Percentiles rank a stretch among this genome's conserved stretches.
Evolutionary conservation across 1,284 basidiomycete species (phyloP).

Genomic region (Pseudozyma flocculosa): DNA sequence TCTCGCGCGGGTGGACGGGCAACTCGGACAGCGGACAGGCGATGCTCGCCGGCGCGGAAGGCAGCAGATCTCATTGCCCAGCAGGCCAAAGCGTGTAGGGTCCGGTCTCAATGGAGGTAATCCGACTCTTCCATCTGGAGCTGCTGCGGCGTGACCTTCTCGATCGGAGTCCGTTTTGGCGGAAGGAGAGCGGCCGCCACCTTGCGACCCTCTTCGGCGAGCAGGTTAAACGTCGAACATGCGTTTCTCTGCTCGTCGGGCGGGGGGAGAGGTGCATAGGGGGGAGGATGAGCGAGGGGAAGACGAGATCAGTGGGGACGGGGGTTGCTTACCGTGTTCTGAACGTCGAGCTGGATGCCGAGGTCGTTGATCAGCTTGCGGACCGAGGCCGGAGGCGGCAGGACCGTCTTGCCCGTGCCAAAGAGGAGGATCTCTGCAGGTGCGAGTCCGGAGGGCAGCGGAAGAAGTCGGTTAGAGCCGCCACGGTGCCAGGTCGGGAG

Average conservation of each 20-base stretch:
- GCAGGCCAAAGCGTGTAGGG: too few species aligned
- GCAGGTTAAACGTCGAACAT: constrained; percentile 88
- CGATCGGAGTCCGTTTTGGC: constrained; percentile 4
- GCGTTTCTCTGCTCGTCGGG: constrained; percentile 73
- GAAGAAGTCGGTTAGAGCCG: too few species aligned
- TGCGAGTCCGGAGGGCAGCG: too few species aligned
- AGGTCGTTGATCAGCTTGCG: constrained; percentile 71
- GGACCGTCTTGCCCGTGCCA: constrained; percentile 76
- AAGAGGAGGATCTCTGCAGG: constrained; percentile 79
- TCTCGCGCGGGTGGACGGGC: too few species aligned
- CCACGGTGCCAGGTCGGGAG: too few species aligned
- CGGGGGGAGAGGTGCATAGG: too few species aligned
- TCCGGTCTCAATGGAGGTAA: too few species aligned
- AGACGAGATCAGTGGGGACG: not conserved
- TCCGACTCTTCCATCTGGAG: not conserved
- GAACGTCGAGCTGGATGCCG: constrained; percentile 88
- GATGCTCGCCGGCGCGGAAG: too few species aligned
- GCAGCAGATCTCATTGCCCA: too few species aligned
- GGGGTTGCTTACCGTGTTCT: constrained; percentile 74
- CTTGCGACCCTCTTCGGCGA: constrained; percentile 85
- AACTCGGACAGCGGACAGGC: too few species aligned
- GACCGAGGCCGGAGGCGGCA: constrained; percentile 71
- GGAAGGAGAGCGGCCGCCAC: constrained; percentile 87
- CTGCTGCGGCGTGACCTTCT: constrained; percentile 13
- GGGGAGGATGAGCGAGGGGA: too few species aligned